A percentile compares a stretch with the other conserved stretches of the same genome.
Conservation (phyloP, 352 stramenopile genomes). For the Pythium grandisporangium region DNA sequence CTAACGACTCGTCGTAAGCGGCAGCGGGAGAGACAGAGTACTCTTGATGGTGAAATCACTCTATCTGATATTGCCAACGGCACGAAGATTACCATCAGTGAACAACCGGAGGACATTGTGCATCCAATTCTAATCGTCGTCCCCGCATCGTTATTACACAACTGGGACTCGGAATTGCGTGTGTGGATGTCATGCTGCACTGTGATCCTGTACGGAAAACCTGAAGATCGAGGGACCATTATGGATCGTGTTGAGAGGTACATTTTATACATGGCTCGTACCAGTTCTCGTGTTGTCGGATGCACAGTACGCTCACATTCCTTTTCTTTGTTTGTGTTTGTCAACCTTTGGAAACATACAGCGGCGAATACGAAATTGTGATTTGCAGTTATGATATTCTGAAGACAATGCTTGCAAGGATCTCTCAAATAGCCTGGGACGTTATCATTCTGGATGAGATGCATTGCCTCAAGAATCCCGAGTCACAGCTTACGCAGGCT, state of each 20-base stretch:
- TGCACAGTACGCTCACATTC: slow-evolving; percentile 83
- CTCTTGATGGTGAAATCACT: too few relatives aligned
- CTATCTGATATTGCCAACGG: too few relatives aligned
- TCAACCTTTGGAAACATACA: too few relatives aligned
- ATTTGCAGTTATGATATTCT: slow-evolving; percentile 87
- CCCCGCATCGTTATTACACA: slow-evolving; percentile 96
- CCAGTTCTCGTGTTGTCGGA: slow-evolving; percentile 95
- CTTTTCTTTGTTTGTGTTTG: too few relatives aligned
- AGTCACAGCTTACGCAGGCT: slow-evolving; percentile 87
- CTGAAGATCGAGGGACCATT: slow-evolving; percentile 38
- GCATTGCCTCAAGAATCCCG: slow-evolving; percentile 97
- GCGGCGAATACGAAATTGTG: slow-evolving; percentile 65
- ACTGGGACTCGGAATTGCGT: slow-evolving; percentile 98
- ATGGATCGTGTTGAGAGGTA: slow-evolving; percentile 65
- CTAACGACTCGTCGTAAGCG: slow-evolving; percentile 89
- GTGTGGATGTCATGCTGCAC: slow-evolving; percentile 83
- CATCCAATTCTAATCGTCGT: slow-evolving; percentile 96
- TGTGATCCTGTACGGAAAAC: slow-evolving; percentile 55
- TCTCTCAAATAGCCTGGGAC: slow-evolving; percentile 85
- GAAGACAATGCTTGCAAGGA: slow-evolving; percentile 81
- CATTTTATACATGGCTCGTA: slow-evolving; percentile 71
- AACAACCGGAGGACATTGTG: too few relatives aligned
- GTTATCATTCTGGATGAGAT: slow-evolving; percentile 97
- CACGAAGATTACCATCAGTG: too few relatives aligned
- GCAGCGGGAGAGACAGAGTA: too few relatives aligned